Base-by-base conservation (phyloP, 2,329 filamentous ascomycete species). In the Xylogone sp. region DNA sequence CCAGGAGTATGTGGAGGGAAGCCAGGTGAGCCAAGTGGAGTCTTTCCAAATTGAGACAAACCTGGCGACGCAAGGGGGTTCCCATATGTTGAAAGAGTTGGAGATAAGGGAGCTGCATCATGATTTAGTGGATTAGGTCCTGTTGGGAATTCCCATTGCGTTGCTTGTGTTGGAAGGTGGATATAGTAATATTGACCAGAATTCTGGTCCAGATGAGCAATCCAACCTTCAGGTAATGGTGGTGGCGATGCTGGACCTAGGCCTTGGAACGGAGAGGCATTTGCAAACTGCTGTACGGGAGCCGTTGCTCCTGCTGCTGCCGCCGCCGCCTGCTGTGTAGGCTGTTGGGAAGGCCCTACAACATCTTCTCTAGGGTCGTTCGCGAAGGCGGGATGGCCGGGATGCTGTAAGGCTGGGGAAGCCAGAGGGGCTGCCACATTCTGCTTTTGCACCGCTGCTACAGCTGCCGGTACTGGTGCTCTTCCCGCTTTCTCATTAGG, bases 151-250 rank as follows among this genome's bases (percentile, higher is more conserved):
- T 99, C 94, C 94, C 94, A 99, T 67, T 99, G 94, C 1, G 94
- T 99, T 2, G 92, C 90, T 66, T 97, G 94, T 0, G 90, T 92
- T 1, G 92, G 88, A 24, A 99, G 78, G 68, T 99, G 94, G 53
- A 99, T 99, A 65, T 99, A 99, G 69, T 99, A 99, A 70, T 97
- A 99, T 66, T 97, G 93, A 1, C 94, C 94, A 2, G 93, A 97
- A 65, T 88, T 96, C 59, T 90, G 88, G 67, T 99, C 94, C 3
- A 97, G 78, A 68, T 97, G 94, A 19, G 94, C 90, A 64, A 99
- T 97, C 94, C 94, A 99, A 29, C 94, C 94, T 72, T 99, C 94
- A 5, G 94, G 94, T 16, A 99, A 78, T 2, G 93, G 94, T 20
- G 94, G 94, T 27, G 94, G 94, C 16, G 91, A 96, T 21, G 87